Evolutionary conservation across 208 protist species (phyloP).

Genomic region (Trypanosomatidae sp.): DNA sequence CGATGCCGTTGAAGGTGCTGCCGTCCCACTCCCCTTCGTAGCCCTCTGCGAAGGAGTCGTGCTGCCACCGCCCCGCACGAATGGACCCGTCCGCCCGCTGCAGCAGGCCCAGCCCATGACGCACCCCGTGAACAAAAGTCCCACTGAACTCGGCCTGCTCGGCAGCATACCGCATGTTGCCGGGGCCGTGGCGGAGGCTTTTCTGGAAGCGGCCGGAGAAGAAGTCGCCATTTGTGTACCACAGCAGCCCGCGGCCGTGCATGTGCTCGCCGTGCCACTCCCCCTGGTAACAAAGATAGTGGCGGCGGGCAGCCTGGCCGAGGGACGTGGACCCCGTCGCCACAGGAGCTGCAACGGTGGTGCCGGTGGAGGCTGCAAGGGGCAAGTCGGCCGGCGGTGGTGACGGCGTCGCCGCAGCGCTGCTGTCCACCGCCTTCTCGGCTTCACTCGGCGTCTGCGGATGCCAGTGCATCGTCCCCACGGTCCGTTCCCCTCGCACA

Average conservation of each 20-base stretch:
- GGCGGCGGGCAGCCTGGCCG: background rate
- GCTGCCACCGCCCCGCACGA: slow-evolving; percentile 56
- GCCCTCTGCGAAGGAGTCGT: slow-evolving; percentile 69
- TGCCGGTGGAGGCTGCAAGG: too few relatives aligned
- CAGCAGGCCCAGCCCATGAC: slow-evolving; percentile 68
- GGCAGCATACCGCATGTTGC: slow-evolving; percentile 73
- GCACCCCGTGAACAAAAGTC: slow-evolving; percentile 51
- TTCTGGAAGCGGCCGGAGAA: slow-evolving; percentile 68
- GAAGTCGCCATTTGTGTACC: slow-evolving; percentile 84
- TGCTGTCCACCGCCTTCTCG: background rate
- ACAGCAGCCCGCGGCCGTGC: slow-evolving; percentile 81
- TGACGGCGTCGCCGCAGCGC: background rate
- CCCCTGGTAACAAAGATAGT: slow-evolving; percentile 78
- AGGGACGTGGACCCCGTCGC: background rate
- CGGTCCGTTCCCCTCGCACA: slow-evolving; percentile 63
- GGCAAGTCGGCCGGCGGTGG: too few relatives aligned
- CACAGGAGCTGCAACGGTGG: too few relatives aligned
- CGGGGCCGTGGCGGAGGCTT: slow-evolving; percentile 61
- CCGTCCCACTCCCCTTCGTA: slow-evolving; percentile 91
- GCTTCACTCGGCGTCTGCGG: background rate
- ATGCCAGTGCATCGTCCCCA: slow-evolving; percentile 83
- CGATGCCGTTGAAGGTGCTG: slow-evolving; percentile 62
- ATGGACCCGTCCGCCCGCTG: slow-evolving; percentile 57
- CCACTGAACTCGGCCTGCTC: slow-evolving; percentile 79
- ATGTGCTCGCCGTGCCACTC: slow-evolving; percentile 84